These are phyloP conservation scores for Lactarius deliciosus DNA, from an alignment of 768 basidiomycete species.

Conservation along the genomic window DNA sequence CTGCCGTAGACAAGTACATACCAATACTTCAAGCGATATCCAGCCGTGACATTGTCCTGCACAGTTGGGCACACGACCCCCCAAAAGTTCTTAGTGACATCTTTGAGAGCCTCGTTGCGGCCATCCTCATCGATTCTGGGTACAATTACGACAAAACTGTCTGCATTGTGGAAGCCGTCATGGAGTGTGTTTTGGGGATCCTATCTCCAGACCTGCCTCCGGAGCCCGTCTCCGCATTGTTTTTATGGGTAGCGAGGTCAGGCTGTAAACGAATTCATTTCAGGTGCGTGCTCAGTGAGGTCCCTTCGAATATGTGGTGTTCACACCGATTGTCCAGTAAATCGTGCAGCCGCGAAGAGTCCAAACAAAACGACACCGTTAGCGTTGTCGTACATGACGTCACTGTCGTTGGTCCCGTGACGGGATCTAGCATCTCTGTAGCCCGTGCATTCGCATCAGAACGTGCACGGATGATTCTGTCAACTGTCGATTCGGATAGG, in stretches of 20 bases:
- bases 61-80: slow-evolving; percentile 80
- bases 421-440: slow-evolving; percentile 54
- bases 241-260: slow-evolving; percentile 58
- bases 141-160: slow-evolving; percentile 71
- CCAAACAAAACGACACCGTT: slow-evolving; percentile 51
- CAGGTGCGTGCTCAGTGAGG: slow-evolving; percentile 38
- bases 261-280: slow-evolving; percentile 57
- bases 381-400: slow-evolving; percentile 59
- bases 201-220: slow-evolving; percentile 58
- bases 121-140: slow-evolving; percentile 76
- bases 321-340: slow-evolving; percentile 38
- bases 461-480: slow-evolving; percentile 53
- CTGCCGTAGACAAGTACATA: slow-evolving; percentile 60
- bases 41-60: slow-evolving; percentile 58
- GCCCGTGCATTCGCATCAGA: slow-evolving; percentile 71
- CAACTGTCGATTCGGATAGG: slow-evolving; percentile 46
- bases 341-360: slow-evolving; percentile 44
- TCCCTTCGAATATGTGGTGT: slow-evolving; percentile 30
- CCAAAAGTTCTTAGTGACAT: slow-evolving; percentile 86
- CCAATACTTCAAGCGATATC: slow-evolving; percentile 57
- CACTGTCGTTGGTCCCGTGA: slow-evolving; percentile 58
- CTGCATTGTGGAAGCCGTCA: slow-evolving; percentile 56
- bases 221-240: slow-evolving; percentile 73
- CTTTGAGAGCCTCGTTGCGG: slow-evolving; percentile 82
- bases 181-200: slow-evolving; percentile 63